Evolutionary conservation across 1,139 yeast species (phyloP).

Genomic region (Sugiyamaella sp.): DNA sequence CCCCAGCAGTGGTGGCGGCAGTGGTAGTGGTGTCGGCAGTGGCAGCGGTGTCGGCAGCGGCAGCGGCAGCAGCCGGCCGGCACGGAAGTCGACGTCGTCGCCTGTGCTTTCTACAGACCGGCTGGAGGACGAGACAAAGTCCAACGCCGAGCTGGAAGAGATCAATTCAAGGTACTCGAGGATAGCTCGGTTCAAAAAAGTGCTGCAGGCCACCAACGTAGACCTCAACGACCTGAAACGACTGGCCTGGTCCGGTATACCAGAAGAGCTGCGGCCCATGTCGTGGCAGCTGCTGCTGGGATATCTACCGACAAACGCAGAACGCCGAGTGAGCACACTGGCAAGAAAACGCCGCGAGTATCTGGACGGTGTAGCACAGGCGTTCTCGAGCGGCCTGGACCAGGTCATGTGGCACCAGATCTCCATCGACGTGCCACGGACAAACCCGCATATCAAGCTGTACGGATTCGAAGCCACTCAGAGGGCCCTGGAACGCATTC

Average conservation of each 20-base stretch:
- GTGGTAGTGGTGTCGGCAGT: no score
- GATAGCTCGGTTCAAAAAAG: constrained; percentile 65
- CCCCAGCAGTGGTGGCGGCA: constrained; percentile 20
- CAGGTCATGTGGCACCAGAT: constrained; percentile 94
- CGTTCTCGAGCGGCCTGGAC: constrained; percentile 66
- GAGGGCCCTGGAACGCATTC: constrained; percentile 70
- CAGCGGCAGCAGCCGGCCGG: background rate
- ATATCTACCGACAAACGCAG: constrained; percentile 82
- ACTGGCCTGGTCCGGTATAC: constrained; percentile 94
- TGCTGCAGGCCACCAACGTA: constrained; percentile 63
- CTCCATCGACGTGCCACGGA: constrained; percentile 91
- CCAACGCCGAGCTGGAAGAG: constrained; percentile 55
- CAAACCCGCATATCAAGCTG: constrained; percentile 80
- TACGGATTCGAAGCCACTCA: constrained; percentile 75
- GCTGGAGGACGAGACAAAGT: constrained; percentile 24
- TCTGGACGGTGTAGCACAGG: constrained; percentile 65
- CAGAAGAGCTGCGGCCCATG: constrained; percentile 74
- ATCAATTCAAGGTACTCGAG: constrained; percentile 62
- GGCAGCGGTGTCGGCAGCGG: no score
- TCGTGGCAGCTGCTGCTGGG: constrained; percentile 92
- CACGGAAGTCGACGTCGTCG: constrained; percentile 2
- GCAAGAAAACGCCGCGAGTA: constrained; percentile 86
- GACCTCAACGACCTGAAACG: constrained; percentile 69
- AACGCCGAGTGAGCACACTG: constrained; percentile 70
- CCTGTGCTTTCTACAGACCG: constrained; percentile 9